Evolutionary conservation across 2,329 filamentous ascomycete genomes (phyloP).

Genomic region (Didymella glomerata): DNA sequence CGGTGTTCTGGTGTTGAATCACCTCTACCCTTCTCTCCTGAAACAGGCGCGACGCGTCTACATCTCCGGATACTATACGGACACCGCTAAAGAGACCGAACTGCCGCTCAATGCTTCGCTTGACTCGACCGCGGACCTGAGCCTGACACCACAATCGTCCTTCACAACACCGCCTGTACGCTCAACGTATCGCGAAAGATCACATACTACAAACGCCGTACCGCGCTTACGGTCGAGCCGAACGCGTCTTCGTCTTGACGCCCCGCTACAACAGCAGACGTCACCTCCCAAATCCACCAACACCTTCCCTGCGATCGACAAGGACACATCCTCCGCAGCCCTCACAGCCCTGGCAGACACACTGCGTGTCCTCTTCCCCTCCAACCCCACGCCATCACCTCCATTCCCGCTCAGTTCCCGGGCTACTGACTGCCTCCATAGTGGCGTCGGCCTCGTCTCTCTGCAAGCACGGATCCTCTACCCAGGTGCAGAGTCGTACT

Average conservation of each 20-base stretch:
- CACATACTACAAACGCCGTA: constrained; percentile 10
- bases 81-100: constrained; percentile 12
- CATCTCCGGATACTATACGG: constrained; percentile 51
- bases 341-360: constrained; percentile 45
- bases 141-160: constrained; percentile 28
- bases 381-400: constrained; percentile 4
- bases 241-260: constrained; percentile 31
- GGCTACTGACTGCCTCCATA: no score
- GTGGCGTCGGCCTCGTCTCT: constrained; percentile 24
- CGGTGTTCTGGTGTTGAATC: constrained; percentile 52
- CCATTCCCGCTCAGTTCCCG: constrained; percentile 8
- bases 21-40: constrained; percentile 51
- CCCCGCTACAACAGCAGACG: constrained; percentile 7
- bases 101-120: constrained; percentile 4
- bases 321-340: constrained; percentile 28
- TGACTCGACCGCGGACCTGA: constrained; percentile 23
- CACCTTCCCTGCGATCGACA: constrained; percentile 27
- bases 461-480: constrained; percentile 54
- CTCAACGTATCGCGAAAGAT: constrained; percentile 6
- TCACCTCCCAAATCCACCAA: constrained; percentile 1
- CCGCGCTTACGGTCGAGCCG: constrained; percentile 22
- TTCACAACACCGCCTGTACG: constrained; percentile 22
- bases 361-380: constrained; percentile 45
- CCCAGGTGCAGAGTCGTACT: constrained; percentile 50
- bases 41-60: constrained; percentile 53